Percentiles rank a stretch among this genome's conserved stretches.
These are phyloP conservation scores for Calonectria ilicicola DNA, from an alignment of 2,329 filamentous ascomycete species.

Conservation along the genomic window DNA sequence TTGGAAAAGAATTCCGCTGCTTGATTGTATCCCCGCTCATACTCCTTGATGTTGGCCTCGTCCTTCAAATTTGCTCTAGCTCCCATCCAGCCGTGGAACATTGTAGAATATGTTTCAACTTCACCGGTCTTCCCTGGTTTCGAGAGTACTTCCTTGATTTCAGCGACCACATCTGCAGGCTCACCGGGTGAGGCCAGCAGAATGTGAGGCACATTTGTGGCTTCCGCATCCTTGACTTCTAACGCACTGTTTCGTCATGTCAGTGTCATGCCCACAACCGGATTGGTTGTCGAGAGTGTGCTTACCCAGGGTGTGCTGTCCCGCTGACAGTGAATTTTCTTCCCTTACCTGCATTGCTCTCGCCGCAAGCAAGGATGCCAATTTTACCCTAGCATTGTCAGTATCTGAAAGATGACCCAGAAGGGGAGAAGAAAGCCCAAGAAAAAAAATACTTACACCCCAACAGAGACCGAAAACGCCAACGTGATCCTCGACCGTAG, in stretches of 20 bases:
- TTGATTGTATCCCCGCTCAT: conserved; percentile 61
- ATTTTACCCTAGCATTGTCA: conserved; percentile 50
- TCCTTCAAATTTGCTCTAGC: conserved; percentile 61
- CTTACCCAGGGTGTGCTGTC: conserved; percentile 47
- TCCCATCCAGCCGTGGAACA: conserved; percentile 72
- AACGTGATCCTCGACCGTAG: conserved; percentile 53
- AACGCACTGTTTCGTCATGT: conserved; percentile 39
- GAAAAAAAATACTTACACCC: conserved; percentile 46
- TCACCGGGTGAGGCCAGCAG: conserved; percentile 64
- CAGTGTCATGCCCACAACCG: not conserved
- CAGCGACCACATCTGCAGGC: conserved; percentile 54
- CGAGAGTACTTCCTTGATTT: conserved; percentile 55
- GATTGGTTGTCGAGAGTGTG: not conserved
- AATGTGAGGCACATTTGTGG: conserved; percentile 58
- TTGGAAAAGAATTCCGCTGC: conserved; percentile 57
- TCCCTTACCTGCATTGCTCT: conserved; percentile 49
- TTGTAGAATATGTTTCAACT: conserved; percentile 62
- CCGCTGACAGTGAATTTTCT: conserved; percentile 51
- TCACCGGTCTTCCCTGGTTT: conserved; percentile 50
- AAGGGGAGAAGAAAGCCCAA: too few species aligned
- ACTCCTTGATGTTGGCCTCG: conserved; percentile 59
- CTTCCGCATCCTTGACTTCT: conserved; percentile 56
- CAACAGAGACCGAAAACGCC: conserved; percentile 63
- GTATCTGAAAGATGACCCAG: too few species aligned
- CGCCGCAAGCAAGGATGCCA: conserved; percentile 51